A percentile compares a stretch with the other conserved stretches of the same genome.
Evolutionary conservation across 139 green algal species (phyloP).

Genomic region (Coelastrella sp.): DNA sequence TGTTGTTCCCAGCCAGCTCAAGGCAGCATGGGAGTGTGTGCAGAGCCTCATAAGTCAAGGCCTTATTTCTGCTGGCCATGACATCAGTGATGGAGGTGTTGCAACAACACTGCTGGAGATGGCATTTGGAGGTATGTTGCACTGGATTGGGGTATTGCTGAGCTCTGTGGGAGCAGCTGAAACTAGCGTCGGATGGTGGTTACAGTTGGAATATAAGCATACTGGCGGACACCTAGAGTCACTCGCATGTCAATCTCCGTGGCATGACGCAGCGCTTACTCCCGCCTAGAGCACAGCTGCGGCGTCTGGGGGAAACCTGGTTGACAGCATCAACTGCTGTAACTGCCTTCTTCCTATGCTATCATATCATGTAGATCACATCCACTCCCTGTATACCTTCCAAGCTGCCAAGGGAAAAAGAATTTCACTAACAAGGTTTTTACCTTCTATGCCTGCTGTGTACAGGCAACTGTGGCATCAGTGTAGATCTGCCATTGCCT

Average conservation of each 20-base stretch:
- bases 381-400: too few relatives aligned
- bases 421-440: neutral
- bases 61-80: conserved; percentile 90
- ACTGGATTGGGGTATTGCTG: too few relatives aligned
- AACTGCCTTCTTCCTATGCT: conserved; percentile 13
- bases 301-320: conserved; percentile 16
- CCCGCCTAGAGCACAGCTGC: conserved; percentile 44
- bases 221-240: conserved; percentile 50
- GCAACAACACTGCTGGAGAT: conserved; percentile 93
- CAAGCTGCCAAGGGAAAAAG: too few relatives aligned
- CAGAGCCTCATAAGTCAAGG: conserved; percentile 76
- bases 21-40: conserved; percentile 70
- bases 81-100: conserved; percentile 95
- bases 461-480: conserved; percentile 76
- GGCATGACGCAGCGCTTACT: conserved; percentile 54
- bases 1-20: conserved; percentile 77
- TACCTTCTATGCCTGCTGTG: neutral
- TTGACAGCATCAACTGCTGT: conserved; percentile 14
- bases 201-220: neutral
- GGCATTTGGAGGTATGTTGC: conserved; percentile 90
- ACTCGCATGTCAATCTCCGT: conserved; percentile 49
- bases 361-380: neutral
- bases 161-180: too few relatives aligned
- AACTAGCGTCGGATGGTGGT: neutral
- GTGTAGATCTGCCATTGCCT: conserved; percentile 72